A percentile compares a stretch with the other conserved stretches of the same genome.
Conservation (phyloP, 805 yeast species). For the Pichia insulana region DNA sequence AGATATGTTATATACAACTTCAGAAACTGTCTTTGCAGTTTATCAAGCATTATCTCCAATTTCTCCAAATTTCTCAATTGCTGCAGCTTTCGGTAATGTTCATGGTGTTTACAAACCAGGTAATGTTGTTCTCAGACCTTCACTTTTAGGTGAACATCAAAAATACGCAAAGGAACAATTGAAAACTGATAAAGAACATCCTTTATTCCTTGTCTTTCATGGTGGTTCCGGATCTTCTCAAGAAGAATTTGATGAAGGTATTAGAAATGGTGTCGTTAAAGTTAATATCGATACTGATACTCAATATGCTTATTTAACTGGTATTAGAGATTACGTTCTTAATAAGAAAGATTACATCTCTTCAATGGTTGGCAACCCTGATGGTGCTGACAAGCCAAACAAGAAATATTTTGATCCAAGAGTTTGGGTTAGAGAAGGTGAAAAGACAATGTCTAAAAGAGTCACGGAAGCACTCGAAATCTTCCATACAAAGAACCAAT, state of each 20-base stretch:
- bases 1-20: constrained; percentile 83
- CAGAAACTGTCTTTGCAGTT: constrained; percentile 90
- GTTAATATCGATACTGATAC: constrained; percentile 99
- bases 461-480: constrained; percentile 71
- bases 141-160: constrained; percentile 94
- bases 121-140: constrained; percentile 89
- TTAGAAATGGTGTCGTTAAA: constrained; percentile 92
- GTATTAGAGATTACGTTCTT: constrained; percentile 96
- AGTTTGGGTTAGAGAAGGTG: constrained; percentile 99
- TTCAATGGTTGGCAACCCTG: constrained; percentile 96
- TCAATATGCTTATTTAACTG: constrained; percentile 93
- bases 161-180: constrained; percentile 66
- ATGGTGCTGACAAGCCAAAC: constrained; percentile 98
- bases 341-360: constrained; percentile 90
- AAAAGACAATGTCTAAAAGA: constrained; percentile 92
- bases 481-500: constrained; percentile 72
- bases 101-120: constrained; percentile 99
- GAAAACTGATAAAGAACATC: constrained; percentile 43
- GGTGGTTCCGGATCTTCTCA: constrained; percentile 99
- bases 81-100: constrained; percentile 98
- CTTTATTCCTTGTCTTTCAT: constrained; percentile 97
- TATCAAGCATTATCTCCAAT: constrained; percentile 84
- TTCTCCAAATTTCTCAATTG: constrained; percentile 97
- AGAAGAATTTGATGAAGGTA: constrained; percentile 85
- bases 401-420: constrained; percentile 99